Percentiles rank a stretch among this genome's conserved stretches.
Conservation (phyloP, 176 grass and related monocot genomes). For the Avena atlantica region DNA sequence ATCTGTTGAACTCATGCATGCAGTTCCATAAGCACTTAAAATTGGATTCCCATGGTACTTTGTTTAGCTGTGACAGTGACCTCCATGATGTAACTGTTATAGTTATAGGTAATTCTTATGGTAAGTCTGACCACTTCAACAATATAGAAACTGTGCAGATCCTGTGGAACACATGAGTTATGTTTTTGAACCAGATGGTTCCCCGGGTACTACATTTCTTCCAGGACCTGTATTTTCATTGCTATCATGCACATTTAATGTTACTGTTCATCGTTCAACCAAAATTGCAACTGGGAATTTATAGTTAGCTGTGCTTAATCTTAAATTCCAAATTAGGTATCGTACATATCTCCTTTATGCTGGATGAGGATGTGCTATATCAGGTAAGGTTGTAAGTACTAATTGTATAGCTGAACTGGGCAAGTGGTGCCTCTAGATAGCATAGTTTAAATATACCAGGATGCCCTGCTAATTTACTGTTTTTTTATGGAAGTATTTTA, state of each 20-base stretch:
- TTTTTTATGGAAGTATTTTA: too few relatives aligned
- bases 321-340: not conserved
- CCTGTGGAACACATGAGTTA: not conserved
- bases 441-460: too few relatives aligned
- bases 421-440: too few relatives aligned
- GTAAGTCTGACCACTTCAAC: conserved; percentile 56
- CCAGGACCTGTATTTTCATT: not conserved
- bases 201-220: conserved; percentile 8
- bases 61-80: conserved; percentile 63
- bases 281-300: not conserved
- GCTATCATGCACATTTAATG: not conserved
- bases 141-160: conserved; percentile 4
- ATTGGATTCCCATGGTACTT: conserved; percentile 80
- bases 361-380: too few relatives aligned
- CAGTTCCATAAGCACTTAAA: not conserved
- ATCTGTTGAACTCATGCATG: too few relatives aligned
- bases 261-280: not conserved
- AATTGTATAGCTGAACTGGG: too few relatives aligned
- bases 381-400: too few relatives aligned
- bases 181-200: conserved; percentile 9
- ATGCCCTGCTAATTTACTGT: too few relatives aligned
- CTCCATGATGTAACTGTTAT: conserved; percentile 64
- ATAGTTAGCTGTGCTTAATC: not conserved
- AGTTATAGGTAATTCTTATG: conserved; percentile 77
- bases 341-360: not conserved